Evolutionary conservation across 78 protist species (phyloP).

Genomic region (Dictyostelium brefeldianum): DNA sequence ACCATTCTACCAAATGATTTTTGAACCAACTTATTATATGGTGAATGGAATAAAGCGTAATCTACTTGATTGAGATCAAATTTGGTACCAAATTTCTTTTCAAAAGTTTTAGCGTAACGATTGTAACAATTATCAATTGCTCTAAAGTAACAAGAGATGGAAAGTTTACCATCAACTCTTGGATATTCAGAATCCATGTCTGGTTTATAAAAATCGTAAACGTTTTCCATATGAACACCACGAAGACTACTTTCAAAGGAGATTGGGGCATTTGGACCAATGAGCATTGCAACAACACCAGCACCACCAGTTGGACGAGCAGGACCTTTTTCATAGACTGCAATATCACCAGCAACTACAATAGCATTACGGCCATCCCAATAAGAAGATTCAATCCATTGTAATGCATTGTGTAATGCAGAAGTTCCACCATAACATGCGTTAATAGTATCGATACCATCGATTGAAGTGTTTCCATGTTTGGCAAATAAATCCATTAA

Average conservation of each 20-base stretch:
- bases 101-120: slow-evolving; percentile 68
- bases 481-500: slow-evolving; percentile 91
- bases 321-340: slow-evolving; percentile 93
- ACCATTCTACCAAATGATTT: slow-evolving; percentile 93
- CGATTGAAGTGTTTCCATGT: slow-evolving; percentile 80
- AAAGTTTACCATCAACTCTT: slow-evolving; percentile 95
- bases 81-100: slow-evolving; percentile 24
- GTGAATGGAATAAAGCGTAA: slow-evolving; percentile 95
- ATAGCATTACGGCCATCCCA: slow-evolving; percentile 97
- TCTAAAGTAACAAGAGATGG: slow-evolving; percentile 91
- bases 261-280: slow-evolving; percentile 98
- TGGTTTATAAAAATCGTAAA: slow-evolving; percentile 98
- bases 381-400: slow-evolving; percentile 94
- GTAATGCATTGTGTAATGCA: slow-evolving; percentile 93
- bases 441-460: slow-evolving; percentile 90
- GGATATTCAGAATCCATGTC: slow-evolving; percentile 93
- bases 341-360: slow-evolving; percentile 95
- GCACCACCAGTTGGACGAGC: slow-evolving; percentile 93
- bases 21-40: slow-evolving; percentile 97
- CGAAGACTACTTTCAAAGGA: slow-evolving; percentile 89
- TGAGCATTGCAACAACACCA: slow-evolving; percentile 98
- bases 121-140: slow-evolving; percentile 94
- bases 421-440: slow-evolving; percentile 99
- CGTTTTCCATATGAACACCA: slow-evolving; percentile 92
- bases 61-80: slow-evolving; percentile 79